A percentile compares a stretch with the other conserved stretches of the same genome.
Evolutionary conservation across 345 rosid species (phyloP).

Genomic region (Moricandia arvensis): DNA sequence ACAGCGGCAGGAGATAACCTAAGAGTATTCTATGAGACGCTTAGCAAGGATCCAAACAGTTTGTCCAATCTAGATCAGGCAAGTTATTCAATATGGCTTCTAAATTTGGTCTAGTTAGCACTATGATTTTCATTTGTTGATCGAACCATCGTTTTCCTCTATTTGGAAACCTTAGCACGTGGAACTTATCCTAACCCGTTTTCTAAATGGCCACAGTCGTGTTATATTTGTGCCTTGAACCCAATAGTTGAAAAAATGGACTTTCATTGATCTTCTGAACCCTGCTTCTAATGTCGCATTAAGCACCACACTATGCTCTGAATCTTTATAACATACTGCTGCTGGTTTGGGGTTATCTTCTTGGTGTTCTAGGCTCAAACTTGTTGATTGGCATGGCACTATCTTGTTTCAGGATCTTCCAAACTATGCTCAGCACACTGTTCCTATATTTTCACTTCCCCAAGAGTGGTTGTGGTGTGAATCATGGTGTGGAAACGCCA

Average conservation of each 20-base stretch:
- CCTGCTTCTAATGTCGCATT: background rate
- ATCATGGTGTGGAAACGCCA: conserved; percentile 98
- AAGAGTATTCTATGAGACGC: conserved; percentile 93
- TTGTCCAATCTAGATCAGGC: conserved; percentile 94
- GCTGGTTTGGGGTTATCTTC: conserved; percentile 14
- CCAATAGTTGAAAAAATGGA: background rate
- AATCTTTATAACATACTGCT: background rate
- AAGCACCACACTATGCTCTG: background rate
- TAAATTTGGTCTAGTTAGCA: background rate
- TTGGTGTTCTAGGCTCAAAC: background rate
- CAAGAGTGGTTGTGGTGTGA: conserved; percentile 99
- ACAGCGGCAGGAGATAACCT: conserved; percentile 98
- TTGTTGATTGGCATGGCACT: conserved; percentile 17
- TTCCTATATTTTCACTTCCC: conserved; percentile 90
- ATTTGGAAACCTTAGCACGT: conserved; percentile 5
- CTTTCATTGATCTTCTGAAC: background rate
- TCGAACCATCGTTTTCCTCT: background rate
- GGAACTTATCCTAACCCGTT: background rate
- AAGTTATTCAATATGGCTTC: conserved; percentile 25
- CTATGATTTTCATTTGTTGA: background rate
- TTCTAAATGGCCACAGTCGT: background rate
- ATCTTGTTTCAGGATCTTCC: conserved; percentile 85
- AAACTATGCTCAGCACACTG: conserved; percentile 94
- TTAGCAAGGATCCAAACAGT: conserved; percentile 99
- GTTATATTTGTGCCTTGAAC: background rate